These are phyloP conservation scores for Leccinum broughii DNA, from an alignment of 768 basidiomycete species.

Conservation along the genomic window DNA sequence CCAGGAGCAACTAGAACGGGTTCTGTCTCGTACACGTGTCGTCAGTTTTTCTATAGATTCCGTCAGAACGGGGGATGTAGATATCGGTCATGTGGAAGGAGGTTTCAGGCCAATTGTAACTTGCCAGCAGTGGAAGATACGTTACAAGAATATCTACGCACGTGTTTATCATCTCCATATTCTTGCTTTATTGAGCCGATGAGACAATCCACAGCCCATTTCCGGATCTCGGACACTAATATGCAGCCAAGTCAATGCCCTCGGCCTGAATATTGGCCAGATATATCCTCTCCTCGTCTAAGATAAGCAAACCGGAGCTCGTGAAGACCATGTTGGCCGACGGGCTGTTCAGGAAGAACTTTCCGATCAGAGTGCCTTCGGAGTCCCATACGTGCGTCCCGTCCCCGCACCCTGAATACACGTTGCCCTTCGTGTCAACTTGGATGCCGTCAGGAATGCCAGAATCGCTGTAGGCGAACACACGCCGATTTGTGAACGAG, in stretches of 20 bases:
- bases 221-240: slow-evolving; percentile 7
- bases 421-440: slow-evolving; percentile 62
- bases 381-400: slow-evolving; percentile 64
- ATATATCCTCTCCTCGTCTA: slow-evolving; percentile 41
- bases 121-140: neutral
- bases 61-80: neutral
- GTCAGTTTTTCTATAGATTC: neutral
- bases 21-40: slow-evolving; percentile 8
- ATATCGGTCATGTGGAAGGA: slow-evolving; percentile 1
- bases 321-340: slow-evolving; percentile 45
- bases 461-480: slow-evolving; percentile 67
- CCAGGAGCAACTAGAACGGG: neutral
- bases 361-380: slow-evolving; percentile 49
- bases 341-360: slow-evolving; percentile 28
- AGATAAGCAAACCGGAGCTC: slow-evolving; percentile 39
- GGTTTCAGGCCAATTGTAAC: neutral
- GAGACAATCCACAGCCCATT: neutral
- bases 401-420: slow-evolving; percentile 69
- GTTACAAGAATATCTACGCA: slow-evolving; percentile 1
- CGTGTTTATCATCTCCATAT: neutral
- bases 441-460: slow-evolving; percentile 71
- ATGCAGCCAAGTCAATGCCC: slow-evolving; percentile 22
- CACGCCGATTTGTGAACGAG: slow-evolving; percentile 57
- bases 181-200: neutral
- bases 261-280: slow-evolving; percentile 38